Conservation (phyloP, 2,329 filamentous ascomycete genomes). For the Exophiala sideris region DNA sequence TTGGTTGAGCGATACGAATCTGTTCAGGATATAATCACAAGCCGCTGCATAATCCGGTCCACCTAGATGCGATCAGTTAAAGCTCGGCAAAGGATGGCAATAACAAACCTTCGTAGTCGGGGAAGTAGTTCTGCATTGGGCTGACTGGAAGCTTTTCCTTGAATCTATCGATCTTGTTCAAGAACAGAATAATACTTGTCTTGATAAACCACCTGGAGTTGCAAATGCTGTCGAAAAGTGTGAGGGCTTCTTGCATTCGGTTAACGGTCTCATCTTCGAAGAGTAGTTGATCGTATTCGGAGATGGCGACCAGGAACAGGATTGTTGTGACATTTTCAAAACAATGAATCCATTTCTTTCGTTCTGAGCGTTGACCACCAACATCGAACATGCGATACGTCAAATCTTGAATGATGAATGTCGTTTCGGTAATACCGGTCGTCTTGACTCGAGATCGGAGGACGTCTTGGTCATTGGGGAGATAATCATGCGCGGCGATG, state of each 20-base stretch:
- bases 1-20: conserved; percentile 97
- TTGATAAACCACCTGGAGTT: conserved; percentile 71
- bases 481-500: conserved; percentile 86
- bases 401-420: conserved; percentile 89
- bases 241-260: conserved; percentile 70
- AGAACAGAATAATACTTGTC: conserved; percentile 69
- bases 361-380: conserved; percentile 89
- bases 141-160: conserved; percentile 71
- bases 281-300: conserved; percentile 91
- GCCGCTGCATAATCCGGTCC: conserved; percentile 93
- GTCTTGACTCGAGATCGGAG: conserved; percentile 96
- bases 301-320: conserved; percentile 93
- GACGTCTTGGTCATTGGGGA: conserved; percentile 93
- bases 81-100: not conserved
- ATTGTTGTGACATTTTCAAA: conserved; percentile 98
- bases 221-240: conserved; percentile 69
- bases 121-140: conserved; percentile 74
- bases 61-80: conserved; percentile 46
- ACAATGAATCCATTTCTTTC: conserved; percentile 99
- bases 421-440: conserved; percentile 94
- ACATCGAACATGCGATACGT: conserved; percentile 98
- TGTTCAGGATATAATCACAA: conserved; percentile 98
- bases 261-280: conserved; percentile 95
- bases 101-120: conserved; percentile 65
- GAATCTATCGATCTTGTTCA: conserved; percentile 74